These are phyloP conservation scores for Kuraishia borneana DNA, from an alignment of 805 yeast genomes.

Conservation along the genomic window DNA sequence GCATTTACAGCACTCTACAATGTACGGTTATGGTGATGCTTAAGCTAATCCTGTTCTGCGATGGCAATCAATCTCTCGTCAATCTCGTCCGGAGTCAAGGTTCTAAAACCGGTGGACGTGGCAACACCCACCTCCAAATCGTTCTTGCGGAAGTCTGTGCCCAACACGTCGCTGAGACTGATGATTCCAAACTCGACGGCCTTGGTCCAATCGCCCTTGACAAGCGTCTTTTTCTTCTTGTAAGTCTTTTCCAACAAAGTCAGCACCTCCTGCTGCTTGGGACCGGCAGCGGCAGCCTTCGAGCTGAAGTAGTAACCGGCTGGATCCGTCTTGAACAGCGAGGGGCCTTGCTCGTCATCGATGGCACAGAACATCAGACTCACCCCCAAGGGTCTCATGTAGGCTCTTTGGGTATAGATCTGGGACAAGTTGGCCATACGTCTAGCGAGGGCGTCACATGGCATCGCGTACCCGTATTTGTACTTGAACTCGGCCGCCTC, in stretches of 20 bases:
- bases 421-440: slow-evolving; percentile 94
- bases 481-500: slow-evolving; percentile 94
- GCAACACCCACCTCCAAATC: slow-evolving; percentile 94
- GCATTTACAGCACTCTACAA: too few relatives aligned
- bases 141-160: slow-evolving; percentile 88
- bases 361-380: slow-evolving; percentile 80
- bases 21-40: too few relatives aligned
- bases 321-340: slow-evolving; percentile 88
- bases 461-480: slow-evolving; percentile 94
- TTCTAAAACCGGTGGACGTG: slow-evolving; percentile 54
- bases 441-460: slow-evolving; percentile 84
- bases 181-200: slow-evolving; percentile 86
- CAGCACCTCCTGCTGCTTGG: slow-evolving; percentile 92
- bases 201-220: slow-evolving; percentile 76
- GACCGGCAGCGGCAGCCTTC: slow-evolving; percentile 91
- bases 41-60: slow-evolving; percentile 93
- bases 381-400: slow-evolving; percentile 97
- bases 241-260: slow-evolving; percentile 84
- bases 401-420: slow-evolving; percentile 93
- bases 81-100: slow-evolving; percentile 74
- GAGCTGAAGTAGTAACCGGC: slow-evolving; percentile 92
- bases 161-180: slow-evolving; percentile 75
- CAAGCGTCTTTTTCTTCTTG: slow-evolving; percentile 45
- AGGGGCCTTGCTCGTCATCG: slow-evolving; percentile 87
- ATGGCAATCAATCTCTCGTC: slow-evolving; percentile 90